phyloP scores from a whole-genome alignment of 1,284 basidiomycete species.

The Wolfiporia cocos region DNA sequence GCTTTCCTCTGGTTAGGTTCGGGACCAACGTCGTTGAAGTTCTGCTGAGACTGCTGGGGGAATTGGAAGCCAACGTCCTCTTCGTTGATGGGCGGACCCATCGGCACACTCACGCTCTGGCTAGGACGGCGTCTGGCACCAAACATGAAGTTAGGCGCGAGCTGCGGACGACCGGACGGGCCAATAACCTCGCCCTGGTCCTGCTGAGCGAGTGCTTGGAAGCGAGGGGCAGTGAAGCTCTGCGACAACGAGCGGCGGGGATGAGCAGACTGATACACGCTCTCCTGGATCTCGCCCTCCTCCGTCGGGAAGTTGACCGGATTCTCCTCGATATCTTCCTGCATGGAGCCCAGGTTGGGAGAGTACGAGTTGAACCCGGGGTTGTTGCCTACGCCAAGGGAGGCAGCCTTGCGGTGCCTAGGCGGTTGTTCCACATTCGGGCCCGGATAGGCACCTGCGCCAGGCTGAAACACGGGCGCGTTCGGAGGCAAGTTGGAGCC shows the following conservation, averaged over 20 bases:
- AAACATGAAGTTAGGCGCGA: constrained; percentile 87
- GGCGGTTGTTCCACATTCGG: constrained; percentile 39
- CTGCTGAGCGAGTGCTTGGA: constrained; percentile 73
- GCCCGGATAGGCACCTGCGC: constrained; percentile 49
- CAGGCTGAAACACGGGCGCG: constrained; percentile 67
- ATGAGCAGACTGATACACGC: constrained; percentile 46
- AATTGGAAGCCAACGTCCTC: constrained; percentile 79
- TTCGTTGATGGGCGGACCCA: constrained; percentile 72
- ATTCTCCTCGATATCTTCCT: constrained; percentile 70
- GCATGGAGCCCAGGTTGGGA: constrained; percentile 75
- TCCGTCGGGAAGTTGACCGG: constrained; percentile 43
- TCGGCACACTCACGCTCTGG: constrained; percentile 35
- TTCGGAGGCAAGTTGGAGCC: constrained; percentile 52
- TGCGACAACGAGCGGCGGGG: constrained; percentile 71
- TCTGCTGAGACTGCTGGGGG: constrained; percentile 56
- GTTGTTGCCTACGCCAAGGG: constrained; percentile 54
- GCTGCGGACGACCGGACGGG: constrained; percentile 81
- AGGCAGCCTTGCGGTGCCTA: constrained; percentile 75
- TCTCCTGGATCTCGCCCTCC: constrained; percentile 72
- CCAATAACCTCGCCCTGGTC: constrained; percentile 61
- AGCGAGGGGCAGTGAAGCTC: constrained; percentile 81
- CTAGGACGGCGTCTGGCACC: constrained; percentile 62
- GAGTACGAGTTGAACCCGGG: constrained; percentile 62
- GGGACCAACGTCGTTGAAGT: constrained; percentile 26
- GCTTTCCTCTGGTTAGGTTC: constrained; percentile 47